These are phyloP conservation scores for Teunomyces barrocoloradensis DNA, from an alignment of 805 yeast species.

Conservation along the genomic window DNA sequence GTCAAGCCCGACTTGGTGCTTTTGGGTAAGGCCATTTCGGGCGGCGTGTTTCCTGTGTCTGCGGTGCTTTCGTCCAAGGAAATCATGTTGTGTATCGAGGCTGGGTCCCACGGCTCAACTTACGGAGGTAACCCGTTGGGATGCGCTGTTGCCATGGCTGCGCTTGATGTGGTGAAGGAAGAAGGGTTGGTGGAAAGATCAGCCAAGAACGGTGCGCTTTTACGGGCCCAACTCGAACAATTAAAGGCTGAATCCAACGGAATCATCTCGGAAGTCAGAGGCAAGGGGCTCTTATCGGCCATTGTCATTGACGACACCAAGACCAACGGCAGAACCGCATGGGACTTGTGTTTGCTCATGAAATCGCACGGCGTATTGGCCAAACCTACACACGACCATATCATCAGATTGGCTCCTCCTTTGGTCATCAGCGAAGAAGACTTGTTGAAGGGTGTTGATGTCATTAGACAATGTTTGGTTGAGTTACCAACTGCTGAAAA, in stretches of 20 bases:
- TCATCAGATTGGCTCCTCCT: slow-evolving; percentile 95
- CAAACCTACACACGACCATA: slow-evolving; percentile 94
- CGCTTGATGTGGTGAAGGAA: slow-evolving; percentile 83
- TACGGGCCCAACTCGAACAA: slow-evolving; percentile 56
- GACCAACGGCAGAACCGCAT: slow-evolving; percentile 87
- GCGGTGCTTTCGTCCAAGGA: slow-evolving; percentile 89
- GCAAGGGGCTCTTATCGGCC: slow-evolving; percentile 85
- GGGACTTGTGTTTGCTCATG: slow-evolving; percentile 93
- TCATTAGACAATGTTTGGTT: slow-evolving; percentile 60
- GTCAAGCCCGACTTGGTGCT: slow-evolving; percentile 87
- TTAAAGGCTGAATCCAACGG: slow-evolving; percentile 53
- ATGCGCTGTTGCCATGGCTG: slow-evolving; percentile 89
- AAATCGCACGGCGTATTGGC: slow-evolving; percentile 87
- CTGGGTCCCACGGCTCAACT: slow-evolving; percentile 97
- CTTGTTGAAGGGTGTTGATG: slow-evolving; percentile 72
- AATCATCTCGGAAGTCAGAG: slow-evolving; percentile 64
- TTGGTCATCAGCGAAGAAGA: slow-evolving; percentile 87
- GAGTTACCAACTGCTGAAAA: slow-evolving; percentile 54
- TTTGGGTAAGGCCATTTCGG: slow-evolving; percentile 92
- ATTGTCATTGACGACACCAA: slow-evolving; percentile 83
- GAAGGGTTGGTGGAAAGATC: slow-evolving; percentile 85
- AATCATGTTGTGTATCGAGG: slow-evolving; percentile 83
- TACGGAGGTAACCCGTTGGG: slow-evolving; percentile 98
- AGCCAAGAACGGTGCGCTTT: slow-evolving; percentile 61
- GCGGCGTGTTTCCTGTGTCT: slow-evolving; percentile 91